These are phyloP conservation scores for Hagleromyces aurorensis DNA, from an alignment of 805 yeast genomes.

Conservation along the genomic window DNA sequence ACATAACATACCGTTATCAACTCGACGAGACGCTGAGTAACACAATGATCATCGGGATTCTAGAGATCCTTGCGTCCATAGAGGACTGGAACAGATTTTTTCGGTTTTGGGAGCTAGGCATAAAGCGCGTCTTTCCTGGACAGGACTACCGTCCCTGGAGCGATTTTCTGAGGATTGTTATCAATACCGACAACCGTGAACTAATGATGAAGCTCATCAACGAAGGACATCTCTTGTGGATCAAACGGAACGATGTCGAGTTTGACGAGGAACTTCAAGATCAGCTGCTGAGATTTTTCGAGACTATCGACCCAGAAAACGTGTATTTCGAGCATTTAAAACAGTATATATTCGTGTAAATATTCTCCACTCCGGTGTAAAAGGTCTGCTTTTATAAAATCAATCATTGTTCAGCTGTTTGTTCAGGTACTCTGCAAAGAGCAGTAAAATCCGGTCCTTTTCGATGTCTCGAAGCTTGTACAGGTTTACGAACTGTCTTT, in stretches of 20 bases:
- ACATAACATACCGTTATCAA: no score
- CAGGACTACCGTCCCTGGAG: slow-evolving; percentile 26
- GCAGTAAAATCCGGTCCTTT: slow-evolving; percentile 52
- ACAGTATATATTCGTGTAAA: slow-evolving; percentile 4
- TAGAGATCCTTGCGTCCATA: slow-evolving; percentile 15
- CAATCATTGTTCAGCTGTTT: slow-evolving; percentile 44
- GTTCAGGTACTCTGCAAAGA: slow-evolving; percentile 73
- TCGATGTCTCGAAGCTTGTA: slow-evolving; percentile 76
- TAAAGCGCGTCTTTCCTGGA: slow-evolving; percentile 6
- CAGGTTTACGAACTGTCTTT: slow-evolving; percentile 75
- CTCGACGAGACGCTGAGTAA: slow-evolving; percentile 7
- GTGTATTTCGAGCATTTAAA: slow-evolving; percentile 7
- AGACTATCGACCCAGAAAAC: slow-evolving; percentile 8
- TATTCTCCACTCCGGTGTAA: not conserved
- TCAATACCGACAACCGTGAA: slow-evolving; percentile 11
- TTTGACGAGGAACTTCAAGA: slow-evolving; percentile 12
- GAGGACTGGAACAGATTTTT: slow-evolving; percentile 19
- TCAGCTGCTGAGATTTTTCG: slow-evolving; percentile 13
- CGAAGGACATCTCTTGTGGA: slow-evolving; percentile 23
- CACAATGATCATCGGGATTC: slow-evolving; percentile 9
- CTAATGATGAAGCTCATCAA: slow-evolving; percentile 12
- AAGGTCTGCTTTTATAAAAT: slow-evolving; percentile 1
- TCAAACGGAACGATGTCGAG: slow-evolving; percentile 17
- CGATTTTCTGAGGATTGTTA: slow-evolving; percentile 13
- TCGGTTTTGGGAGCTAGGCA: slow-evolving; percentile 21